Evolutionary conservation across 164 flowering plant species (phyloP).

Genomic region (Sedum album): DNA sequence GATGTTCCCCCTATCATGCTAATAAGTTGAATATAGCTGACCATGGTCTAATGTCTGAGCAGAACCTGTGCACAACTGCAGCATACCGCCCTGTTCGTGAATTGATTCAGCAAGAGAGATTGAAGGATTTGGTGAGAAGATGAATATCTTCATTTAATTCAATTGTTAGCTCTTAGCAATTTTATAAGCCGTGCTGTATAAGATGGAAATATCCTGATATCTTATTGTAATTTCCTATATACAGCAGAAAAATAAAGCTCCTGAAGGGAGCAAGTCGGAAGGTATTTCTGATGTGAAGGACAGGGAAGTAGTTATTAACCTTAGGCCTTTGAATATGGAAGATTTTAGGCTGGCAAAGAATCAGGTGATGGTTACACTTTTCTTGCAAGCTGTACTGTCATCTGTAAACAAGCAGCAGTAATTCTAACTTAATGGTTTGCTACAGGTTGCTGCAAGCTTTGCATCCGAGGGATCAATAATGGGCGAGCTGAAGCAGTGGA

Average conservation of each 20-base stretch:
- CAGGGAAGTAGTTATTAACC: constrained; percentile 26
- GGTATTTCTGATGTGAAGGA: constrained; percentile 8
- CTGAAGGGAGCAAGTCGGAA: constrained; percentile 19
- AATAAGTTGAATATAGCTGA: constrained; percentile 6
- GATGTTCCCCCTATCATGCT: too few species aligned
- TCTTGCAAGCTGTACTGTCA: constrained; percentile 30
- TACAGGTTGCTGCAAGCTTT: constrained; percentile 91
- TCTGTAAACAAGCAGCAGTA: constrained; percentile 34
- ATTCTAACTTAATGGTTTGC: not conserved
- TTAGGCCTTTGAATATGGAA: constrained; percentile 42
- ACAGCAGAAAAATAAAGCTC: constrained; percentile 27
- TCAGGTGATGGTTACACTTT: constrained; percentile 28
- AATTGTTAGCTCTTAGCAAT: not conserved
- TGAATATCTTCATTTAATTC: not conserved
- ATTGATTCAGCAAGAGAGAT: constrained; percentile 52
- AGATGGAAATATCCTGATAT: not conserved
- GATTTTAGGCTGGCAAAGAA: constrained; percentile 44
- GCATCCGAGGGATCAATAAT: constrained; percentile 71
- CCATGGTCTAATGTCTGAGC: constrained; percentile 7
- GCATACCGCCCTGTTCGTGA: constrained; percentile 71
- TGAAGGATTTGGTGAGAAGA: constrained; percentile 37
- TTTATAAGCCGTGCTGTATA: not conserved
- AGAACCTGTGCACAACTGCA: constrained; percentile 69
- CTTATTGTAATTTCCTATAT: not conserved
- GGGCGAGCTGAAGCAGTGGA: constrained; percentile 89